Evolutionary conservation across 2,329 filamentous ascomycete genomes (phyloP).

Genomic region (Thelonectria olida): DNA sequence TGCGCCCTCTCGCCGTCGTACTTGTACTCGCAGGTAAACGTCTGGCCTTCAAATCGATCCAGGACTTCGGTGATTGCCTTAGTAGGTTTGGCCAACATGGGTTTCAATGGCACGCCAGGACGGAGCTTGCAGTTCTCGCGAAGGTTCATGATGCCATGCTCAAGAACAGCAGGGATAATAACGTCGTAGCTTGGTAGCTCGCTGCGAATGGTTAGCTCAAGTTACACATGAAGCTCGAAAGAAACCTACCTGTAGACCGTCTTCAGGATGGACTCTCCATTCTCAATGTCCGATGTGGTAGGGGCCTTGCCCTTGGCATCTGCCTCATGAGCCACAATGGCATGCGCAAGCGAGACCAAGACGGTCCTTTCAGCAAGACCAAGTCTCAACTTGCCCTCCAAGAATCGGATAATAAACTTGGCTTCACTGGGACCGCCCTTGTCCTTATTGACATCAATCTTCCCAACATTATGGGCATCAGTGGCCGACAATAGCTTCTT

Average conservation of each 20-base stretch:
- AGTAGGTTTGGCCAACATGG: slow-evolving; percentile 98
- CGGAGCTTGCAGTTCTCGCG: slow-evolving; percentile 88
- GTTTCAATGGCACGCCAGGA: slow-evolving; percentile 93
- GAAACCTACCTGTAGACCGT: slow-evolving; percentile 79
- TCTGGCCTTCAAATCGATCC: slow-evolving; percentile 93
- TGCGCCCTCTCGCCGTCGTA: slow-evolving; percentile 99
- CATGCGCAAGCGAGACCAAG: slow-evolving; percentile 88
- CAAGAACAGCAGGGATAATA: slow-evolving; percentile 88
- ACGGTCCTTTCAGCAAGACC: slow-evolving; percentile 94
- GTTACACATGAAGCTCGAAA: not conserved
- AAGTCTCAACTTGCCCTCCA: slow-evolving; percentile 93
- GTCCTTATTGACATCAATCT: slow-evolving; percentile 89
- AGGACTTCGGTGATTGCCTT: slow-evolving; percentile 98
- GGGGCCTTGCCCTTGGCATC: slow-evolving; percentile 75
- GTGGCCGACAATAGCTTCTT: slow-evolving; percentile 96
- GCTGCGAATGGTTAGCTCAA: slow-evolving; percentile 60
- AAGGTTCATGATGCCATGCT: slow-evolving; percentile 85
- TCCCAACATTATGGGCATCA: slow-evolving; percentile 76
- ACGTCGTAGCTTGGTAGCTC: slow-evolving; percentile 95
- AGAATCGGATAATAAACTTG: slow-evolving; percentile 90
- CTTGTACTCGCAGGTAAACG: slow-evolving; percentile 98
- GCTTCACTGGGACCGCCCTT: slow-evolving; percentile 95
- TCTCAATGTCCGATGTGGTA: slow-evolving; percentile 78
- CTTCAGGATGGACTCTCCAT: slow-evolving; percentile 88
- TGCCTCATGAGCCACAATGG: slow-evolving; percentile 84